phyloP scores from a whole-genome alignment of 495 filamentous ascomycete genomes.

The Venustampulla echinocandica region DNA sequence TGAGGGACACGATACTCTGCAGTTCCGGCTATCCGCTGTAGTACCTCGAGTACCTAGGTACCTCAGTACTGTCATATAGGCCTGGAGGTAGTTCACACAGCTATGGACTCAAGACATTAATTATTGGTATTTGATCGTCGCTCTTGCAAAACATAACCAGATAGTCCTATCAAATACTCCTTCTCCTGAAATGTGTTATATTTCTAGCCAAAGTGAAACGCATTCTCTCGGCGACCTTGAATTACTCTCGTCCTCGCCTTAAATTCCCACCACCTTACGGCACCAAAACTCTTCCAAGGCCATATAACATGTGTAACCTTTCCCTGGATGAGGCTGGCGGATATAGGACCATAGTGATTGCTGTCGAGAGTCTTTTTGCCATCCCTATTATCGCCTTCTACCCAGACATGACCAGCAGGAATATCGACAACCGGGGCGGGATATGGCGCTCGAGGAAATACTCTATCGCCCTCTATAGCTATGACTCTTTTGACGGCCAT shows the following conservation, averaged over 20 bases:
- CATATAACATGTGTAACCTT: conserved; percentile 53
- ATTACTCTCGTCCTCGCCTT: conserved; percentile 18
- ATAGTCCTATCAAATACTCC: no score
- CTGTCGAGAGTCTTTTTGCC: conserved; percentile 54
- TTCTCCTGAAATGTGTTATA: no score
- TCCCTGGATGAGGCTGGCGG: conserved; percentile 52
- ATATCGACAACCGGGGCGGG: conserved; percentile 47
- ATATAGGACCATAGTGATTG: conserved; percentile 65
- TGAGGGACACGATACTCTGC: no score
- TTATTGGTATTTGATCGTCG: conserved; percentile 3
- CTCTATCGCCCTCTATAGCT: conserved; percentile 58
- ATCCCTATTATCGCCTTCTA: conserved; percentile 62
- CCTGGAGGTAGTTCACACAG: neutral
- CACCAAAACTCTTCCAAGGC: conserved; percentile 43
- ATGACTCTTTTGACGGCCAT: conserved; percentile 61
- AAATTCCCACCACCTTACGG: conserved; percentile 45
- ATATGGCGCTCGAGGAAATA: conserved; percentile 54
- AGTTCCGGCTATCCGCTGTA: neutral
- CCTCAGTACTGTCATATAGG: no score
- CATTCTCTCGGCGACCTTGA: conserved; percentile 23
- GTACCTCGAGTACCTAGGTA: neutral
- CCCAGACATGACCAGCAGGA: conserved; percentile 67
- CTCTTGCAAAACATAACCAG: neutral
- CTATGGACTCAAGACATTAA: neutral
- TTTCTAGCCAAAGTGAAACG: conserved; percentile 15